Conservation (phyloP, 2,329 filamentous ascomycete genomes). For the Penicillium sp. region DNA sequence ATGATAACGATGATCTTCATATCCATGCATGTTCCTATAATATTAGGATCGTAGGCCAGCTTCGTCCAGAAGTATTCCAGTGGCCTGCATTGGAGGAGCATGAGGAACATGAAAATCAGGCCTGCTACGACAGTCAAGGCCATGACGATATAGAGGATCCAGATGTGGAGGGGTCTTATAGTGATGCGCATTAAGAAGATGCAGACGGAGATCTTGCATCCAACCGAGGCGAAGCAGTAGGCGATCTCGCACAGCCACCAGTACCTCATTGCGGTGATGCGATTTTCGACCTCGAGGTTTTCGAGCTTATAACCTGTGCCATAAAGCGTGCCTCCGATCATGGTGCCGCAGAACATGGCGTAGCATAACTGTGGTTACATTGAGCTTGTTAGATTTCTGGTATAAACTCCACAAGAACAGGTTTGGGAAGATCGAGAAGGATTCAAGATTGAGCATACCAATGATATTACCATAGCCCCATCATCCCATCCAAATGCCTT, state of each 20-base stretch:
- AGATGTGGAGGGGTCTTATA: constrained; percentile 46
- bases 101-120: constrained; percentile 50
- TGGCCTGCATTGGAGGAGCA: constrained; percentile 55
- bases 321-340: constrained; percentile 31
- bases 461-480: constrained; percentile 29
- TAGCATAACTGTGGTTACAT: constrained; percentile 21
- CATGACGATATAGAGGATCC: constrained; percentile 49
- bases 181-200: constrained; percentile 55
- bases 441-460: constrained; percentile 17
- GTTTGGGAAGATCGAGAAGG: not conserved
- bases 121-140: constrained; percentile 46
- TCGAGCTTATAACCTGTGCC: constrained; percentile 29
- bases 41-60: constrained; percentile 21
- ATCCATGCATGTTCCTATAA: constrained; percentile 44
- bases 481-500: constrained; percentile 38
- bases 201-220: constrained; percentile 52
- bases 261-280: constrained; percentile 30
- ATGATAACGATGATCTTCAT: constrained; percentile 35
- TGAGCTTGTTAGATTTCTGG: not conserved
- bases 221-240: constrained; percentile 49
- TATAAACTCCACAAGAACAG: not conserved
- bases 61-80: constrained; percentile 51
- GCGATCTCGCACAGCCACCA: constrained; percentile 56
- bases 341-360: constrained; percentile 30
- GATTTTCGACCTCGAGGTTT: constrained; percentile 16